Base-by-base conservation (phyloP, 2,329 filamentous ascomycete species). In the Phaeosphaeria sp. region DNA sequence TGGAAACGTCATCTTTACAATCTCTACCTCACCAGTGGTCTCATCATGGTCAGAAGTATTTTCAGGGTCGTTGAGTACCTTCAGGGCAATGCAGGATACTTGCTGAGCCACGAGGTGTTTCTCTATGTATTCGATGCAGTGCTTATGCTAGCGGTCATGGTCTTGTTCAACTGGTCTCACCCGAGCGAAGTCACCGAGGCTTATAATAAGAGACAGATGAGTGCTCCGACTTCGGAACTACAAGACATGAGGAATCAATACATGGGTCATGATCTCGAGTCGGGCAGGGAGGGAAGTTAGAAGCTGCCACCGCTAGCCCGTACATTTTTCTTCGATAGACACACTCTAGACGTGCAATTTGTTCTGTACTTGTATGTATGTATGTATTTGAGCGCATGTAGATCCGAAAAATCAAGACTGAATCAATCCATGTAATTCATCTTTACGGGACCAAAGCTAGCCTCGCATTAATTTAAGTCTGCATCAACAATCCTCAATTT, bases 41-140 rank as follows among this genome's bases (percentile, higher is more conserved):
- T 85, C 20, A 84, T 85, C 64, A 71, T 85, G 60, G 50, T 84
- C 11, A 76, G 84, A 51, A 80, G 72, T n/a, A 62, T 84, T 1
- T 83, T 84, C 53, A 77, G 83, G 22, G 72, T 84, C 5, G 64
- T 79, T 10, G 83, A 85, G 67, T 85, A 82, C 55, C 61, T 75
- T 0, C 66, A 78, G 59, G 82, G 82, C 2, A 73, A 78, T 18
- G 64, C 74, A n/a, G 82, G 83, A 2, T 77, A 74, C 41, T 33
- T 85, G 9, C 65, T 83, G 30, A 57, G 59, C 4, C 70, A 77
- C 21, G 82, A 84, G 69, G 67, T 73, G 1, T 82, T 69, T 46
- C 54, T 81, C 1, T 82, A 83, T 61, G 63, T 80, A 25, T 80
- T 83, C 52, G 81, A 83, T 72, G 78, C 79, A 17, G 33, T 66